phyloP scores from a whole-genome alignment of 306 rosid genomes.

The Acacia acuminata region DNA sequence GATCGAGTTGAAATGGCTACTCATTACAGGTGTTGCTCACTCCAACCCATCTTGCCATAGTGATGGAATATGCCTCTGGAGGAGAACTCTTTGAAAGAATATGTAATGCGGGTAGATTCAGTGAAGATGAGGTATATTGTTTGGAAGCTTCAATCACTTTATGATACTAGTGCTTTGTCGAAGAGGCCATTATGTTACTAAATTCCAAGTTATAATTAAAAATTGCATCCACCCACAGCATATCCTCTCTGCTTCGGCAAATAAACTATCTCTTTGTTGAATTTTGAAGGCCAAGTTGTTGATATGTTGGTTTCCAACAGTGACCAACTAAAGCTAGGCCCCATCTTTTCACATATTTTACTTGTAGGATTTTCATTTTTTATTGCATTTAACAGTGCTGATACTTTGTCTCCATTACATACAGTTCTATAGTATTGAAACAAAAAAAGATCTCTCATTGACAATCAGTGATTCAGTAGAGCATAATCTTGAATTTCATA shows the following conservation, averaged over 20 bases:
- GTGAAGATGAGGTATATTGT: conserved; percentile 85
- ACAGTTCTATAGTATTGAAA: neutral
- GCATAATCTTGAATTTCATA: conserved; percentile 6
- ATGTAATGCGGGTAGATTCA: conserved; percentile 94
- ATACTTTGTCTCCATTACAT: neutral
- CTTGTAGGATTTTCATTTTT: neutral
- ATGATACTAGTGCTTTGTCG: conserved; percentile 36
- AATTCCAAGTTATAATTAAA: conserved; percentile 21
- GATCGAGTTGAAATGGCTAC: conserved; percentile 11
- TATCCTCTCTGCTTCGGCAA: conserved; percentile 12
- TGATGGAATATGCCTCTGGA: conserved; percentile 98
- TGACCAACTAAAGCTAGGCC: neutral
- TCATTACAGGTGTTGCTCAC: conserved; percentile 71
- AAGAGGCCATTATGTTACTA: conserved; percentile 36
- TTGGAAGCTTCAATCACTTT: conserved; percentile 21
- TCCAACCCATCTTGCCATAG: conserved; percentile 86
- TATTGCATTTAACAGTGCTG: neutral
- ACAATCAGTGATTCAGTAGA: neutral
- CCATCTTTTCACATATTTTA: neutral
- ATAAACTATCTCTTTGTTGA: neutral
- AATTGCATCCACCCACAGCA: neutral
- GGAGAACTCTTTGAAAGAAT: conserved; percentile 97
- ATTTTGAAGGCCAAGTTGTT: conserved; percentile 29
- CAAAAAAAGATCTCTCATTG: neutral
- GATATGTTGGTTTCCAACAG: neutral